These are phyloP conservation scores for Puccinia novopanici DNA, from an alignment of 1,284 basidiomycete species.

Conservation along the genomic window DNA sequence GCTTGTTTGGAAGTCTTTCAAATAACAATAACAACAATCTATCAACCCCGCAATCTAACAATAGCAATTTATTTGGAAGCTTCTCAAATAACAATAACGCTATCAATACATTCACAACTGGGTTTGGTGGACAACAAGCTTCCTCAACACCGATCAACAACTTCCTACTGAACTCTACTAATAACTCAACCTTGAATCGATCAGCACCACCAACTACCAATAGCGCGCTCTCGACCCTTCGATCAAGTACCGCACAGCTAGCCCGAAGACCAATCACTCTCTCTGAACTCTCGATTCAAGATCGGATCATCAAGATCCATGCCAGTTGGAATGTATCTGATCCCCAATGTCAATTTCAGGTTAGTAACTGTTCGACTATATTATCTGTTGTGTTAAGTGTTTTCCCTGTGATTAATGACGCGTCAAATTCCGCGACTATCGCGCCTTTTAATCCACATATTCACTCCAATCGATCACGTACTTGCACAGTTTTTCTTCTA, in stretches of 20 bases:
- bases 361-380: background rate
- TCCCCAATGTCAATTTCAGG: conserved; percentile 47
- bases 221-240: conserved; percentile 12
- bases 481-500: conserved; percentile 42
- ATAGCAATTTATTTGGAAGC: conserved; percentile 14
- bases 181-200: conserved; percentile 7
- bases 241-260: conserved; percentile 25
- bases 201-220: conserved; percentile 24
- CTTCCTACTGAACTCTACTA: conserved; percentile 15
- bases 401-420: background rate
- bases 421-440: background rate
- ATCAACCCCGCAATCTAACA: background rate
- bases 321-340: conserved; percentile 37
- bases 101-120: conserved; percentile 7
- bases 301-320: conserved; percentile 35
- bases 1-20: conserved; percentile 2
- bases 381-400: background rate
- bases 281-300: conserved; percentile 40
- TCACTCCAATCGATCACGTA: background rate
- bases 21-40: conserved; percentile 18
- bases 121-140: conserved; percentile 12
- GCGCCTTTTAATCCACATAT: background rate
- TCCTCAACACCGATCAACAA: conserved; percentile 10
- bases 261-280: conserved; percentile 29
- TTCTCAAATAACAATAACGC: conserved; percentile 4